Conservation (phyloP, 2,329 filamentous ascomycete genomes). For the Aspergillus pseudoglaucus region DNA sequence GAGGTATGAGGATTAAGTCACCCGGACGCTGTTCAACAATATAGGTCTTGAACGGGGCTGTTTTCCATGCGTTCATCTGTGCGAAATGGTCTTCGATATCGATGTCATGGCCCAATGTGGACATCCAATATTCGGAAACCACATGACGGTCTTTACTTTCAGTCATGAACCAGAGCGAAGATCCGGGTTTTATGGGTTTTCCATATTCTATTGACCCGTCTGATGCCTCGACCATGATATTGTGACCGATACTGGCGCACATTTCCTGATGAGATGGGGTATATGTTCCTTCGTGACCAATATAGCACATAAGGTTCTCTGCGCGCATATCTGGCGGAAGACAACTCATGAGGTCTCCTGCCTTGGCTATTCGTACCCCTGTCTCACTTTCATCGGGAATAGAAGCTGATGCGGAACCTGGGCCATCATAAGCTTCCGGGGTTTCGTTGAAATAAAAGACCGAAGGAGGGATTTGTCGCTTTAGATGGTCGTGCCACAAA, state of each 20-base stretch:
- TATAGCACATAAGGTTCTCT: constrained; percentile 96
- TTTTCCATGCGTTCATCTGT: constrained; percentile 91
- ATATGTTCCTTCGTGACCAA: constrained; percentile 94
- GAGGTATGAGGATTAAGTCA: constrained; percentile 89
- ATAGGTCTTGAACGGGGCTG: constrained; percentile 86
- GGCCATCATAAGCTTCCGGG: constrained; percentile 52
- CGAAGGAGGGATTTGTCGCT: constrained; percentile 69
- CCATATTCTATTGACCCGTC: constrained; percentile 56
- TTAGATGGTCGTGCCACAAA: constrained; percentile 76
- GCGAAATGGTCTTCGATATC: constrained; percentile 97
- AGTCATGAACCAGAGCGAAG: constrained; percentile 98
- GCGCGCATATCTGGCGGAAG: constrained; percentile 81
- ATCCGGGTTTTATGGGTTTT: constrained; percentile 67
- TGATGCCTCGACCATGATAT: constrained; percentile 96
- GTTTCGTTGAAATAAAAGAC: constrained; percentile 88
- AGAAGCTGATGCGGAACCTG: constrained; percentile 45
- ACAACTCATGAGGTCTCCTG: constrained; percentile 92
- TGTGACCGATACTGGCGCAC: constrained; percentile 93
- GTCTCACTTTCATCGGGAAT: constrained; percentile 34
- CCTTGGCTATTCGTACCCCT: constrained; percentile 58
- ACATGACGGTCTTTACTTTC: constrained; percentile 86
- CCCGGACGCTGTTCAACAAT: constrained; percentile 84
- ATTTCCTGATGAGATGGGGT: constrained; percentile 94
- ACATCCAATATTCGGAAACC: constrained; percentile 89
- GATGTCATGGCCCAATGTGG: constrained; percentile 88